Evolutionary conservation across 192 early-diverging fungal genomes (phyloP), one percentile per base, ranked within the genome.

Genomic region (Gigaspora rosea): DNA sequence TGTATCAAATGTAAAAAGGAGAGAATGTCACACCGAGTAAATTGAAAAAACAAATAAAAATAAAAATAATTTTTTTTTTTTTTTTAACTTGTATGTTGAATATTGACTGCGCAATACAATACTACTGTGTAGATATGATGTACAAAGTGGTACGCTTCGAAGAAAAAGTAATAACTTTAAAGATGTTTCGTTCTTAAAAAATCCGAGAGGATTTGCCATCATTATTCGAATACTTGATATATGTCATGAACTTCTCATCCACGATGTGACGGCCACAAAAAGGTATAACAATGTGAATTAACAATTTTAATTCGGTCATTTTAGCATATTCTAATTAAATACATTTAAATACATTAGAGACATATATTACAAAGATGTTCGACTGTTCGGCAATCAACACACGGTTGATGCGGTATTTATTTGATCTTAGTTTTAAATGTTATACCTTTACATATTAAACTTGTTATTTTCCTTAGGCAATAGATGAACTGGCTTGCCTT

Each of bases 281-380:
- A 54, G 77, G 59, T 69, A 22, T 69, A 8, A 59, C 20, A 8
- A n/a, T n/a, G 15, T 59, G 20, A n/a, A 20, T 59, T 59, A 13
- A 20, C 20, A 20, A 59, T 7, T 59, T 16, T 16, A 59, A n/a
- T 12, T 20, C 18, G n/a, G 2, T 59, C 57, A 8, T n/a, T 22
- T 20, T 59, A 20, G 1, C 8, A 8, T 59, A n/a, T 13, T n/a
- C 8, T 22, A 16, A n/a, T 22, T 59, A 59, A 20, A 15, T 59
- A 7, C 16, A 13, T 16, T 22, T 59, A 59, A 20, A 15, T 59
- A 7, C 16, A 13, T 16, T 69, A 69, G 67, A n/a, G 77, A 78
- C 59, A 78, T 78, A 33, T 78, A 73, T 78, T 78, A 78, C 36
- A 78, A 78, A 69, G 77, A 78, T 49, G 69, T 78, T 18, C 22